Evolutionary conservation across 371 early-diverging fungal species (phyloP).

Genomic region (Coemansia sp.): DNA sequence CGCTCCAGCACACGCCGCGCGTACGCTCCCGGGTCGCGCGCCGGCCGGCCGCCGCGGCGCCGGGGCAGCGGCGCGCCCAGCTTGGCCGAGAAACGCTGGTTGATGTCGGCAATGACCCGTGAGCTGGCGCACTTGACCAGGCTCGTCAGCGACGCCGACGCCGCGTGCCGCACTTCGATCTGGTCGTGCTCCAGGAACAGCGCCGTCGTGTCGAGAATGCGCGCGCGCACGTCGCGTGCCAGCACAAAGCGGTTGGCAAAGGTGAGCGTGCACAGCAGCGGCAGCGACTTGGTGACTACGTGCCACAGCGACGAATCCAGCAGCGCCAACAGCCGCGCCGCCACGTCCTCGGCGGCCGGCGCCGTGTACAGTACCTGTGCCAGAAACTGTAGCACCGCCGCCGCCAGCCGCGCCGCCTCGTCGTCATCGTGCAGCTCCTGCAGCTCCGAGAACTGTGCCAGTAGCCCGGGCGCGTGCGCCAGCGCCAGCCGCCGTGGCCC

Average conservation of each 20-base stretch:
- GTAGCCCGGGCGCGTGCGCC: conserved; percentile 19
- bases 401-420: conserved; percentile 34
- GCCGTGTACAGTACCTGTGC: conserved; percentile 45
- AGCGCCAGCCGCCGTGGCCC: conserved; percentile 33
- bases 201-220: conserved; percentile 35
- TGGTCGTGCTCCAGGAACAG: conserved; percentile 41
- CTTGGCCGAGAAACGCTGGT: conserved; percentile 38
- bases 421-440: conserved; percentile 50
- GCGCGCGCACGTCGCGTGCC: conserved; percentile 28
- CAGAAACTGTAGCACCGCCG: conserved; percentile 29
- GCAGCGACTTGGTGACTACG: conserved; percentile 41
- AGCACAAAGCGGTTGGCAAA: conserved; percentile 47
- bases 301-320: conserved; percentile 44
- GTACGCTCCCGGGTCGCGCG: conserved; percentile 28
- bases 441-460: conserved; percentile 35
- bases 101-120: conserved; percentile 53
- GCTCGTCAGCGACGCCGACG: conserved; percentile 78
- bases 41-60: conserved; percentile 20
- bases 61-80: conserved; percentile 48
- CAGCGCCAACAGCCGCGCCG: conserved; percentile 22
- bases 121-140: conserved; percentile 82
- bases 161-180: conserved; percentile 74
- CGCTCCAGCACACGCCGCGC: conserved; percentile 59
- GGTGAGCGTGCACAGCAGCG: conserved; percentile 43
- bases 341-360: conserved; percentile 27